Percentiles rank a stretch among this genome's conserved stretches.
Conservation (phyloP, 139 green algal species). For the Limnomonas spitsbergensis region DNA sequence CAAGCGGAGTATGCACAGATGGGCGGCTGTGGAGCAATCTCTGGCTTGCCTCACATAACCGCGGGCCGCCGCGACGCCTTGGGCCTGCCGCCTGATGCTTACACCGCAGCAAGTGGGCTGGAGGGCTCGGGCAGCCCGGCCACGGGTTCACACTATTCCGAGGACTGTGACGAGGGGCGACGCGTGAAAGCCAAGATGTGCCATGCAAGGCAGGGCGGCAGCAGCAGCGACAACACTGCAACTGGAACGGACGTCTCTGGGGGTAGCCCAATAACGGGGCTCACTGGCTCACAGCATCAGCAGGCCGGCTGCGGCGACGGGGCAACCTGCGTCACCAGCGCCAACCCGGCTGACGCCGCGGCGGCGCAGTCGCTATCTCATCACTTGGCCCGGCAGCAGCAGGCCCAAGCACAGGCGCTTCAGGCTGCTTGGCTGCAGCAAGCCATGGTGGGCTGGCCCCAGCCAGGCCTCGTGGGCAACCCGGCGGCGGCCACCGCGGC, state of each 20-base stretch:
- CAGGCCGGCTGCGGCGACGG: neutral
- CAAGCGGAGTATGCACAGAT: neutral
- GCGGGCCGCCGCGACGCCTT: no score
- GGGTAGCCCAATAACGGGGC: no score
- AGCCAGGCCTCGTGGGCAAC: neutral
- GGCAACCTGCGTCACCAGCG: neutral
- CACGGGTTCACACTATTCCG: neutral
- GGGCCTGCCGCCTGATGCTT: neutral
- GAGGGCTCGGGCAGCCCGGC: no score
- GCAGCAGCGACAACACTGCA: neutral
- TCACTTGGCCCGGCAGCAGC: neutral
- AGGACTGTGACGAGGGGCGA: neutral
- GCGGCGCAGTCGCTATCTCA: neutral
- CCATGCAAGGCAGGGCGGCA: no score
- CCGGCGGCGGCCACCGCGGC: neutral
- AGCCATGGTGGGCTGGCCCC: neutral
- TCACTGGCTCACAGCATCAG: neutral
- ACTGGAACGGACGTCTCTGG: neutral
- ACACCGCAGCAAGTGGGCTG: neutral
- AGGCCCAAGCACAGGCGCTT: neutral
- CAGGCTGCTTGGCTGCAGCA: conserved; percentile 1
- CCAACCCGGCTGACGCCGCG: no score
- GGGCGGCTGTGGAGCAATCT: no score
- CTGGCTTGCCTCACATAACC: no score
- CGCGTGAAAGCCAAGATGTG: neutral